Conservation (phyloP, 1,139 yeast species). For the Yamadazyma atmosphaerica region DNA sequence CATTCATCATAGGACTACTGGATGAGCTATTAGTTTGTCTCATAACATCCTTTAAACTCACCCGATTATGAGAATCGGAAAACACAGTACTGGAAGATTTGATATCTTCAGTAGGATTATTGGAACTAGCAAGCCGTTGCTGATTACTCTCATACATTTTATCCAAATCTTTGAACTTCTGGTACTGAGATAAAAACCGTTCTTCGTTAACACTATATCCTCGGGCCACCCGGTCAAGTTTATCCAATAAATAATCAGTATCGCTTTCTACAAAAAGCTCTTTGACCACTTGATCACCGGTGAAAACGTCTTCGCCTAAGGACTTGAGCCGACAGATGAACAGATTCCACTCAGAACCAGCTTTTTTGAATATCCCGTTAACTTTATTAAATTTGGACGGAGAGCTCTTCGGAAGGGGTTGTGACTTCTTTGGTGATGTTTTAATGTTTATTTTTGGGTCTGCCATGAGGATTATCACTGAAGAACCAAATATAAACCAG, state of each 20-base stretch:
- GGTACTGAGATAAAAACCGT: constrained; percentile 33
- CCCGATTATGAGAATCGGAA: constrained; percentile 17
- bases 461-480: no score
- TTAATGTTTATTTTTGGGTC: no score
- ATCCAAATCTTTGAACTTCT: constrained; percentile 36
- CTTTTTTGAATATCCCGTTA: constrained; percentile 28
- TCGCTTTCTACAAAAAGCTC: constrained; percentile 44
- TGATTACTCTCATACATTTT: constrained; percentile 30
- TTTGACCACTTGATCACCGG: constrained; percentile 41
- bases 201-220: constrained; percentile 33
- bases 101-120: constrained; percentile 17
- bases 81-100: constrained; percentile 22
- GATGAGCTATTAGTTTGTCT: constrained; percentile 18
- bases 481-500: no score
- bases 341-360: constrained; percentile 35
- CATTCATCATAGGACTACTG: constrained; percentile 7
- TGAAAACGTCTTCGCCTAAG: constrained; percentile 44
- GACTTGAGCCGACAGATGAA: constrained; percentile 34
- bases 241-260: constrained; percentile 24
- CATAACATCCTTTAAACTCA: constrained; percentile 29
- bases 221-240: constrained; percentile 20
- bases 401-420: no score
- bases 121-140: constrained; percentile 2
- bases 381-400: constrained; percentile 12
- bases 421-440: no score